Conservation (phyloP, 2,329 filamentous ascomycete species). For the Chalara sp. region DNA sequence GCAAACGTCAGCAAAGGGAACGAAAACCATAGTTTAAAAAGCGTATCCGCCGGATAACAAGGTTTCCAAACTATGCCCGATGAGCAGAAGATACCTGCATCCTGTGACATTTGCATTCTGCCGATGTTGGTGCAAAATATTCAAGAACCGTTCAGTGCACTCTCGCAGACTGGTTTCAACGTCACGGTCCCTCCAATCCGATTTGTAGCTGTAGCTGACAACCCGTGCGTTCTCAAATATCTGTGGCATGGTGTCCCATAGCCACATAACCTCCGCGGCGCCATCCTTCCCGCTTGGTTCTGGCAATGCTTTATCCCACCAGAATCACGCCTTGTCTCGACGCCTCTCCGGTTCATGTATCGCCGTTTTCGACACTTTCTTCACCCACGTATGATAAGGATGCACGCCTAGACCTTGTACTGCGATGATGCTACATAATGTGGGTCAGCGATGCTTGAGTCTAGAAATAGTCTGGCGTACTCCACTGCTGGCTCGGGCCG, state of each 20-base stretch:
- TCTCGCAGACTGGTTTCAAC: constrained; percentile 13
- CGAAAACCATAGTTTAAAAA: no score
- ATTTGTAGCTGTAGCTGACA: constrained; percentile 15
- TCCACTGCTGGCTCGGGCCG: constrained; percentile 6
- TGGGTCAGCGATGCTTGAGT: no score
- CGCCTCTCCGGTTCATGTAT: neutral
- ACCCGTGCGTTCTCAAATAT: constrained; percentile 10
- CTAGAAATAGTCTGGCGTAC: no score
- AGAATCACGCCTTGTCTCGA: constrained; percentile 5
- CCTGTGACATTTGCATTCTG: constrained; percentile 7
- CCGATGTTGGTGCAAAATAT: constrained; percentile 8
- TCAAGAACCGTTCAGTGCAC: constrained; percentile 9
- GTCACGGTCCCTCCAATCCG: constrained; percentile 8
- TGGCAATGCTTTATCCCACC: constrained; percentile 1
- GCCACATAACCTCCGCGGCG: constrained; percentile 9
- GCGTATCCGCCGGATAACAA: constrained; percentile 13
- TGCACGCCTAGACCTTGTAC: constrained; percentile 12
- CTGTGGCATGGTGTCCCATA: constrained; percentile 11
- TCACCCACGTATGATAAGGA: constrained; percentile 9
- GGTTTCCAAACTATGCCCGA: constrained; percentile 12
- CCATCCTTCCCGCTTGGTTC: constrained; percentile 2
- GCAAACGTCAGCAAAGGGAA: no score
- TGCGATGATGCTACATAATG: constrained; percentile 6
- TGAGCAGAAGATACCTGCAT: constrained; percentile 4
- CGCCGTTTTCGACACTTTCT: constrained; percentile 5